Evolutionary conservation across 768 basidiomycete species (phyloP).

Genomic region (Candolleomyces efflorescens): DNA sequence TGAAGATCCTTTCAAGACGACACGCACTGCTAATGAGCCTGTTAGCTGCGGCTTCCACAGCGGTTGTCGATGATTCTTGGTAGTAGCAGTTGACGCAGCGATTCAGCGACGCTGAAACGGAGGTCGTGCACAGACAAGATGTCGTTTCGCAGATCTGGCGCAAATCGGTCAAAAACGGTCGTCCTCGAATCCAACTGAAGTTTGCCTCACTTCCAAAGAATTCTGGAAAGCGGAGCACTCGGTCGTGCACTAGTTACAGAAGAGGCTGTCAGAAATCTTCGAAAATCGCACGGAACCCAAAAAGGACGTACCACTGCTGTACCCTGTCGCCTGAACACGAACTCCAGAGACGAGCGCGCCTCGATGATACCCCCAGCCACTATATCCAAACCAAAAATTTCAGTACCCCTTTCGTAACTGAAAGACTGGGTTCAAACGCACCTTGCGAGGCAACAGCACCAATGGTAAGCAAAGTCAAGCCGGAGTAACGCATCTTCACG

Average conservation of each 20-base stretch:
- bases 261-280: too few species aligned
- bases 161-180: background rate
- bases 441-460: background rate
- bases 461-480: background rate
- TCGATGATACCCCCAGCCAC: background rate
- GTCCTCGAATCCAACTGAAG: background rate
- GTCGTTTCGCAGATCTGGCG: conserved; percentile 21
- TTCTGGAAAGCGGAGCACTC: conserved; percentile 6
- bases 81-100: conserved; percentile 28
- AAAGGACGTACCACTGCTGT: background rate
- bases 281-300: background rate
- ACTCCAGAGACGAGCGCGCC: background rate
- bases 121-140: conserved; percentile 22
- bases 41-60: conserved; percentile 15
- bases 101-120: conserved; percentile 19
- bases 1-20: background rate
- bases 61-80: conserved; percentile 9
- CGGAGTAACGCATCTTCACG: background rate
- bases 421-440: background rate
- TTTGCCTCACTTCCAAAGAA: conserved; percentile 1
- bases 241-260: conserved; percentile 5
- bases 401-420: background rate
- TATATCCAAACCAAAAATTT: background rate
- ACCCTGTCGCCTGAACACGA: background rate
- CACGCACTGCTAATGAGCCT: conserved; percentile 21